Evolutionary conservation across 192 early-diverging fungal species (phyloP).

Genomic region (Helicostylum pulchrum): DNA sequence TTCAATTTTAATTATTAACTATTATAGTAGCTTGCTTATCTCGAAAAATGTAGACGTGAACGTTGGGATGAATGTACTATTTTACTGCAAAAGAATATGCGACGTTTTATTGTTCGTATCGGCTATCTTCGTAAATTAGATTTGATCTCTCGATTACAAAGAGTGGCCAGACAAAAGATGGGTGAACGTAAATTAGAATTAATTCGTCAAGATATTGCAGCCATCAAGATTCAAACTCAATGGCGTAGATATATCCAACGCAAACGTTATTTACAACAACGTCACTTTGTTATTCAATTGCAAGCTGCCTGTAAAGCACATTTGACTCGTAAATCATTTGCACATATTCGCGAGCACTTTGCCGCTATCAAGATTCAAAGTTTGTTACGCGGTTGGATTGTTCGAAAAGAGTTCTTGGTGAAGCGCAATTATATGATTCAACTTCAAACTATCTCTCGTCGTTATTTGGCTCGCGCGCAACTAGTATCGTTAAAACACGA

Average conservation of each 20-base stretch:
- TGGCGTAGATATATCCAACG: slow-evolving; percentile 66
- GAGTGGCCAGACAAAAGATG: slow-evolving; percentile 54
- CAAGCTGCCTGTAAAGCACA: slow-evolving; percentile 68
- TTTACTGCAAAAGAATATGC: slow-evolving; percentile 86
- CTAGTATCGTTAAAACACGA: slow-evolving; percentile 75
- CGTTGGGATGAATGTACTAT: slow-evolving; percentile 83
- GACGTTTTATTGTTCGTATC: slow-evolving; percentile 62
- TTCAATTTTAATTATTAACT: neutral
- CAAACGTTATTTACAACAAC: slow-evolving; percentile 39
- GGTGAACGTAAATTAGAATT: slow-evolving; percentile 49
- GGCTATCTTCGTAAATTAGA: slow-evolving; percentile 51
- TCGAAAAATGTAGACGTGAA: slow-evolving; percentile 88
- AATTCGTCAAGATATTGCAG: slow-evolving; percentile 65
- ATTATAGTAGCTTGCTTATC: slow-evolving; percentile 56
- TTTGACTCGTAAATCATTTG: slow-evolving; percentile 59
- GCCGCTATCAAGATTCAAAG: slow-evolving; percentile 82
- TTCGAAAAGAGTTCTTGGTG: slow-evolving; percentile 56
- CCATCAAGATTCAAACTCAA: slow-evolving; percentile 71
- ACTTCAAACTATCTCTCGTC: slow-evolving; percentile 81
- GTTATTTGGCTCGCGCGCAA: slow-evolving; percentile 63
- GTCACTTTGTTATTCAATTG: slow-evolving; percentile 54
- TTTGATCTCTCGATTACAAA: slow-evolving; percentile 67
- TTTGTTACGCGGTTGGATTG: slow-evolving; percentile 61
- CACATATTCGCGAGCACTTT: slow-evolving; percentile 49
- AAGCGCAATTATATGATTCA: slow-evolving; percentile 57